These are phyloP conservation scores for Pleoardoris graminearum DNA, from an alignment of 2,329 filamentous ascomycete genomes.

Conservation along the genomic window DNA sequence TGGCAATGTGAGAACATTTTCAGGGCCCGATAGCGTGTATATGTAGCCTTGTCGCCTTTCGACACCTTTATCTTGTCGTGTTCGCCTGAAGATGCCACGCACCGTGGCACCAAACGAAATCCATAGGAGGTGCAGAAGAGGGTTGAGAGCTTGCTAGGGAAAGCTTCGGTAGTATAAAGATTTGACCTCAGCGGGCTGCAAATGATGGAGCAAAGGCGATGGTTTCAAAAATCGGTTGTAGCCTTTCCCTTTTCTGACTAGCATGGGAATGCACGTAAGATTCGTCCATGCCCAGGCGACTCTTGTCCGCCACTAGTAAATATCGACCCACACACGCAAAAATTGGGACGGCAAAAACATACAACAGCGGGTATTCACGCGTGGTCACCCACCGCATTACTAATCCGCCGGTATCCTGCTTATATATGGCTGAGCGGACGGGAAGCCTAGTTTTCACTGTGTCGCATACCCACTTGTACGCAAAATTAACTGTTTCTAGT, in stretches of 20 bases:
- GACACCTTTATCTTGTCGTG: slow-evolving; percentile 71
- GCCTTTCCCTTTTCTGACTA: too few species aligned
- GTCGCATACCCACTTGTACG: too few species aligned
- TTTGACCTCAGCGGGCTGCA: too few species aligned
- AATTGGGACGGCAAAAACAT: not conserved
- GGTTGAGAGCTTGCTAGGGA: too few species aligned
- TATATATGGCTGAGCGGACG: not conserved
- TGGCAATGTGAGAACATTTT: slow-evolving; percentile 75
- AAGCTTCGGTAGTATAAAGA: too few species aligned
- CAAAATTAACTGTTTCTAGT: too few species aligned
- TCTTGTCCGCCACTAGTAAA: not conserved
- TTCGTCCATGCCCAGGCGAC: not conserved
- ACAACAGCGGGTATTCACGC: not conserved
- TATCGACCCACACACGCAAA: not conserved
- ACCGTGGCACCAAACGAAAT: too few species aligned
- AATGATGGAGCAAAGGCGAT: too few species aligned
- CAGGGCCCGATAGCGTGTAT: slow-evolving; percentile 92
- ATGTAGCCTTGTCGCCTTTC: slow-evolving; percentile 79
- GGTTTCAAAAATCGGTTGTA: too few species aligned
- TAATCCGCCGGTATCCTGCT: not conserved
- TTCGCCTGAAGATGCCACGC: too few species aligned
- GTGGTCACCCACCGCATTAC: not conserved
- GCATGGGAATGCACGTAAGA: too few species aligned
- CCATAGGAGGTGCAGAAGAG: too few species aligned
- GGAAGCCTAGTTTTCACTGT: not conserved